Conservation (phyloP, 2,329 filamentous ascomycete species). For the Ophiostoma piceae region DNA sequence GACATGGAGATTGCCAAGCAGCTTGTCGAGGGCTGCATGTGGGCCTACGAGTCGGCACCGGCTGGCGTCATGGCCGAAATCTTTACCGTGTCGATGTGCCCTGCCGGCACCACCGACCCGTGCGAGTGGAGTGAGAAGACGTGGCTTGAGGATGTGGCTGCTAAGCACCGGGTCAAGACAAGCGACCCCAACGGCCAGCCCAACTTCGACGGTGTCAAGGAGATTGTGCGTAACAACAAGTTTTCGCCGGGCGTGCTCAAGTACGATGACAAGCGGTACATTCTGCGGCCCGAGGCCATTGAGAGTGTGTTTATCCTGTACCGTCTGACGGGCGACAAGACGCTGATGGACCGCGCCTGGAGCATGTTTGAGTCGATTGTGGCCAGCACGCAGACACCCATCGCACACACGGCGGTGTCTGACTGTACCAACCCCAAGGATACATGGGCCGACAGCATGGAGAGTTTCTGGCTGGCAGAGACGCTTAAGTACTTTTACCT, state of each 20-base stretch:
- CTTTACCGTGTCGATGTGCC: slow-evolving; percentile 47
- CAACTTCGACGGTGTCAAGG: slow-evolving; percentile 33
- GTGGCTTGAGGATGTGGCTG: slow-evolving; percentile 28
- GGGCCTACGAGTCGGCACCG: slow-evolving; percentile 53
- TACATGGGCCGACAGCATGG: slow-evolving; percentile 52
- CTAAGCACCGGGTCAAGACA: slow-evolving; percentile 18
- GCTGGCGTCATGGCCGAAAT: slow-evolving; percentile 58
- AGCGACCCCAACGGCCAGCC: slow-evolving; percentile 8
- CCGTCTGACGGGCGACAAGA: slow-evolving; percentile 61
- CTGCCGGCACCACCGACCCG: slow-evolving; percentile 37
- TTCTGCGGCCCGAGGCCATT: slow-evolving; percentile 70
- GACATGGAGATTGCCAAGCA: slow-evolving; percentile 55
- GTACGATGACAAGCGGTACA: slow-evolving; percentile 54
- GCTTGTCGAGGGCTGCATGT: slow-evolving; percentile 60
- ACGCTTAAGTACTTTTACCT: slow-evolving; percentile 64
- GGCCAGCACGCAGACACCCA: slow-evolving; percentile 47
- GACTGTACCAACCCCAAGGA: slow-evolving; percentile 45
- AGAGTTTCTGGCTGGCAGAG: slow-evolving; percentile 70
- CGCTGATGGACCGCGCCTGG: slow-evolving; percentile 66
- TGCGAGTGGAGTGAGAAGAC: slow-evolving; percentile 30
- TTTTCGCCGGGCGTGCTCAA: slow-evolving; percentile 53
- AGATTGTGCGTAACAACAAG: slow-evolving; percentile 38
- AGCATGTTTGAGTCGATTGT: slow-evolving; percentile 64
- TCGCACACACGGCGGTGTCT: slow-evolving; percentile 49
- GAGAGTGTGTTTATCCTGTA: slow-evolving; percentile 77